Evolutionary conservation across 2,329 filamentous ascomycete species (phyloP).

Genomic region (Zymoseptoria tritici): DNA sequence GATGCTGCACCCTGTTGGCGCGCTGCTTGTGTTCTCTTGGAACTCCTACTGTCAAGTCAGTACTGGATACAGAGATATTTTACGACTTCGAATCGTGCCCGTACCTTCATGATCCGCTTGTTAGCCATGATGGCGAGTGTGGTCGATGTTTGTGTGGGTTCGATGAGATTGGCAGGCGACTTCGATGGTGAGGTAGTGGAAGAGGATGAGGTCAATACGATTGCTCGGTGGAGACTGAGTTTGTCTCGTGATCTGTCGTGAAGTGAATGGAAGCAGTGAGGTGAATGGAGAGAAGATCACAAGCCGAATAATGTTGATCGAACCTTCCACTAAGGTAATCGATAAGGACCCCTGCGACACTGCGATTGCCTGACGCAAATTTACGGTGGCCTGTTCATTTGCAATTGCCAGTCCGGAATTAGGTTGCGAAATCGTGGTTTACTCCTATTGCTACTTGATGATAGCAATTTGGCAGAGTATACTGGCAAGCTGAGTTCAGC

Average conservation of each 20-base stretch:
- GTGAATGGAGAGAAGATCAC: neutral
- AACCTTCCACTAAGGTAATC: neutral
- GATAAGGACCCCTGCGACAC: neutral
- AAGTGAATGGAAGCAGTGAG: neutral
- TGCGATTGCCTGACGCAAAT: too few species aligned
- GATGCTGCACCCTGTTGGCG: conserved; percentile 51
- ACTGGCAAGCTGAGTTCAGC: too few species aligned
- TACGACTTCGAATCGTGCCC: neutral
- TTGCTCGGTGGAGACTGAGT: neutral
- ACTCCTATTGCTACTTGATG: too few species aligned
- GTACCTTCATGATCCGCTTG: conserved; percentile 5
- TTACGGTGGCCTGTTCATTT: too few species aligned
- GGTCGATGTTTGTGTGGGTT: neutral
- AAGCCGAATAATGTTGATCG: neutral
- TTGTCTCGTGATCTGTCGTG: neutral
- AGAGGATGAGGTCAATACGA: neutral
- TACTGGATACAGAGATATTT: neutral
- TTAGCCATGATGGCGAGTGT: neutral
- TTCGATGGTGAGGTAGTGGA: neutral
- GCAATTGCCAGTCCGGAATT: too few species aligned
- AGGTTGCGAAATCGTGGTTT: too few species aligned
- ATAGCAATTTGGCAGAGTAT: too few species aligned
- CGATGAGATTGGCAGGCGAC: neutral
- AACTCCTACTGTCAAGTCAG: conserved; percentile 46
- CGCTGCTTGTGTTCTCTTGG: conserved; percentile 48